Conservation (phyloP, 805 yeast species). For the Candida patagonica region DNA sequence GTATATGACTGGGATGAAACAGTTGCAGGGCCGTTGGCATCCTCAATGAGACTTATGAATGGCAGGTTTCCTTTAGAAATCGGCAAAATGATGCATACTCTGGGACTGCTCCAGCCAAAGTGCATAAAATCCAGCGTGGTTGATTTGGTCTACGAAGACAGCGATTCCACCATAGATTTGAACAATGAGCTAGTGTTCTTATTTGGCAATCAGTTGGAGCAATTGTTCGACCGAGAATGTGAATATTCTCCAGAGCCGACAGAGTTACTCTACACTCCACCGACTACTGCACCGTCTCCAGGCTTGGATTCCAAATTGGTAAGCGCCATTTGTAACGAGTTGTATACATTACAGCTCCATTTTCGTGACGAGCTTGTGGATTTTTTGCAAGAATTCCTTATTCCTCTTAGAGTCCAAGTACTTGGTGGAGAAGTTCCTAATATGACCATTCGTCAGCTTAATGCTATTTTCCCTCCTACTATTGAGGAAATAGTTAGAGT, state of each 20-base stretch:
- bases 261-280: constrained; percentile 60
- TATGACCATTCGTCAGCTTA: constrained; percentile 54
- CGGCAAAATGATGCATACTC: constrained; percentile 45
- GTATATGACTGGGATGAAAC: constrained; percentile 64
- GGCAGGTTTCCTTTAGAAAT: constrained; percentile 45
- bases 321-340: constrained; percentile 52
- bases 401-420: constrained; percentile 67
- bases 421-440: constrained; percentile 38
- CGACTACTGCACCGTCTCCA: constrained; percentile 24
- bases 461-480: constrained; percentile 85
- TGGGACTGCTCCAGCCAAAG: constrained; percentile 49
- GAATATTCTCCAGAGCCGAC: constrained; percentile 91
- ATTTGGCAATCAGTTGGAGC: constrained; percentile 80
- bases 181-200: constrained; percentile 70
- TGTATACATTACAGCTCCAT: constrained; percentile 62
- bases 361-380: constrained; percentile 64
- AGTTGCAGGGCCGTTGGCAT: constrained; percentile 72
- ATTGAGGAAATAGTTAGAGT: constrained; percentile 89
- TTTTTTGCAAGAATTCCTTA: constrained; percentile 66
- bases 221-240: constrained; percentile 76
- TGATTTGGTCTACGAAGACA: constrained; percentile 66
- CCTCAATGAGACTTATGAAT: constrained; percentile 47
- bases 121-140: constrained; percentile 44
- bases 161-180: constrained; percentile 42
- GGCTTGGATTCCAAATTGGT: constrained; percentile 31